Conservation (phyloP, 345 rosid species). For the Eucalyptus globulus region DNA sequence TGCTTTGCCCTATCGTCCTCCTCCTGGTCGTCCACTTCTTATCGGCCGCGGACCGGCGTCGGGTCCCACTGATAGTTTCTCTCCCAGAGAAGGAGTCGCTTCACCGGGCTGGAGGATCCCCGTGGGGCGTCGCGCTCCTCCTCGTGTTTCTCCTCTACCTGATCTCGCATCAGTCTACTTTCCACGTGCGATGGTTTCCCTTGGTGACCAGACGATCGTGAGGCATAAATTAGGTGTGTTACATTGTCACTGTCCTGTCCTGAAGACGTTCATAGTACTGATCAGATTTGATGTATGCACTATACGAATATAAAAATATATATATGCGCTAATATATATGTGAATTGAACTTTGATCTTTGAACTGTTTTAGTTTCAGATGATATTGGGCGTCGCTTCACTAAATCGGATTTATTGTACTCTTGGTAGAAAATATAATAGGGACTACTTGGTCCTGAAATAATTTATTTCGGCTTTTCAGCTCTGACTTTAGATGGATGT, state of each 20-base stretch:
- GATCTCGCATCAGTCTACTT: slow-evolving; percentile 42
- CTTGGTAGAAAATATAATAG: not conserved
- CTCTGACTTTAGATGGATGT: not conserved
- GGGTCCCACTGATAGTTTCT: not conserved
- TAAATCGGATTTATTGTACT: not conserved
- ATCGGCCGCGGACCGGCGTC: not conserved
- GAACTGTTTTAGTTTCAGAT: not conserved
- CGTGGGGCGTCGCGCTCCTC: slow-evolving; percentile 46
- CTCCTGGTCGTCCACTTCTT: slow-evolving; percentile 28
- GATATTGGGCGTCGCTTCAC: not conserved
- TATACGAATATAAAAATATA: not conserved
- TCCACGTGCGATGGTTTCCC: slow-evolving; percentile 56
- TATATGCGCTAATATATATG: not conserved
- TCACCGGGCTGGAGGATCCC: slow-evolving; percentile 47
- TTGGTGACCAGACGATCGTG: not conserved
- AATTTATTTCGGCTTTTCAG: not conserved
- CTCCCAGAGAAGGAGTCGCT: slow-evolving; percentile 26
- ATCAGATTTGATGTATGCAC: not conserved
- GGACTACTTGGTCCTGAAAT: not conserved
- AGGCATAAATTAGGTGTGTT: not conserved
- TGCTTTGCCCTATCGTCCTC: slow-evolving; percentile 31
- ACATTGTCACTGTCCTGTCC: not conserved
- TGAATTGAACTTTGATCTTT: not conserved
- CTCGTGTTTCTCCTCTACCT: slow-evolving; percentile 39
- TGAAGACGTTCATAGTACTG: not conserved